Percentiles rank a stretch among this genome's conserved stretches.
phyloP scores from a whole-genome alignment of 371 early-diverging fungal species.

The Mortierella sp. region DNA sequence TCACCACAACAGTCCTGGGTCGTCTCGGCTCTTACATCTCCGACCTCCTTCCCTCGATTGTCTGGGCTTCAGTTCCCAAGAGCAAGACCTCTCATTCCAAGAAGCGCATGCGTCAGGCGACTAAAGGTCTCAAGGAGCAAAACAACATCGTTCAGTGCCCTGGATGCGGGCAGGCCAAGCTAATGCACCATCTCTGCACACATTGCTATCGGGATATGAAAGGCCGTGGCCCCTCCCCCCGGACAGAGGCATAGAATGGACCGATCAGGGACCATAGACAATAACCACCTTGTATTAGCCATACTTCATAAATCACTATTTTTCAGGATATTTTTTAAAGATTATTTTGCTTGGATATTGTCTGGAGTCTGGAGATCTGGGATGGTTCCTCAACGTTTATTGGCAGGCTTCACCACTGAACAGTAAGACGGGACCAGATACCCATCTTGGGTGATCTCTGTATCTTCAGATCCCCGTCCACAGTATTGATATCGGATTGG shows the following conservation, averaged over 20 bases:
- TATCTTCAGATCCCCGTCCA: constrained; percentile 16
- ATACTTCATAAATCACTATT: constrained; percentile 2
- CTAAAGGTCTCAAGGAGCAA: constrained; percentile 82
- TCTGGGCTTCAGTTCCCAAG: constrained; percentile 87
- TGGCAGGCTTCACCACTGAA: not conserved
- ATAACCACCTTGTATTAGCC: not conserved
- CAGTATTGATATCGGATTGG: constrained; percentile 72
- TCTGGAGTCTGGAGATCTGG: not conserved
- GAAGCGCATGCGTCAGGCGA: constrained; percentile 88
- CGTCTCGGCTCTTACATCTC: constrained; percentile 55
- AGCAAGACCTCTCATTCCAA: constrained; percentile 89
- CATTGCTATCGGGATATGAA: constrained; percentile 78
- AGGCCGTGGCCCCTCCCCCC: constrained; percentile 50
- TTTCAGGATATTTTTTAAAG: not conserved
- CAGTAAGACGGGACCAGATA: constrained; percentile 18
- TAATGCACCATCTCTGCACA: constrained; percentile 82
- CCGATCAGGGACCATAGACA: not conserved
- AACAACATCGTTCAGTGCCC: constrained; percentile 80
- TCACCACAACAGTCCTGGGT: constrained; percentile 48
- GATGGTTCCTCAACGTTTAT: not conserved
- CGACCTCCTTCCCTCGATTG: constrained; percentile 61
- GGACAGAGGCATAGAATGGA: constrained; percentile 22
- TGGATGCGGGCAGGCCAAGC: constrained; percentile 80
- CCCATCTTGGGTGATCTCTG: constrained; percentile 28
- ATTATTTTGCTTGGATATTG: not conserved